These are phyloP conservation scores for Terfezia claveryi DNA, from an alignment of 495 filamentous ascomycete species.

Conservation along the genomic window DNA sequence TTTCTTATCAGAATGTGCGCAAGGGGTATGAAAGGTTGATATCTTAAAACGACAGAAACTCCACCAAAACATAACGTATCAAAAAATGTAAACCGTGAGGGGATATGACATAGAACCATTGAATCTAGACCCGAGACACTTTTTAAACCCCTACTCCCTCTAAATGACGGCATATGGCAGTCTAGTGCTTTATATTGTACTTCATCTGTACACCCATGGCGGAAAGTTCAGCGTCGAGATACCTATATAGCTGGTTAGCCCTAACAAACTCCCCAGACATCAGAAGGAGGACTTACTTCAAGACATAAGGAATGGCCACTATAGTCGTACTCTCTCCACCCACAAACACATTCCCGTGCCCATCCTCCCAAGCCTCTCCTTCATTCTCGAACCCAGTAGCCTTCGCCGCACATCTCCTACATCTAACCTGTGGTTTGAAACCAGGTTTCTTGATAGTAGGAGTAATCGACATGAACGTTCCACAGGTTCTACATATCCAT, in stretches of 20 bases:
- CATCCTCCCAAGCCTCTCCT: conserved; percentile 78
- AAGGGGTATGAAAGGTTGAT: too few relatives aligned
- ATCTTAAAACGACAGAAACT: too few relatives aligned
- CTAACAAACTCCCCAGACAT: not conserved
- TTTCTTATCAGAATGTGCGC: too few relatives aligned
- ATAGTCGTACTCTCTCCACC: conserved; percentile 78
- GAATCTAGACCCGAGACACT: too few relatives aligned
- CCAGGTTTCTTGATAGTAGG: conserved; percentile 45
- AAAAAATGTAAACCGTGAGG: too few relatives aligned
- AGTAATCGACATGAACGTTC: conserved; percentile 66
- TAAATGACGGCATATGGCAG: too few relatives aligned
- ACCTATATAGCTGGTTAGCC: conserved; percentile 3
- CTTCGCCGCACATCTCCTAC: conserved; percentile 54
- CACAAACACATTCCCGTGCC: conserved; percentile 51
- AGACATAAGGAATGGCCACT: conserved; percentile 76
- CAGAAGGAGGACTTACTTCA: conserved; percentile 31
- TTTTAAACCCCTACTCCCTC: too few relatives aligned
- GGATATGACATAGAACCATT: too few relatives aligned
- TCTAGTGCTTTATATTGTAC: conserved; percentile 41
- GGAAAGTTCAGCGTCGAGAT: conserved; percentile 81
- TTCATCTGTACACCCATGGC: conserved; percentile 83
- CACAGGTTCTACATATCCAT: conserved; percentile 74
- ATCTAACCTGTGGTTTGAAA: conserved; percentile 43
- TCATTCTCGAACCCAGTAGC: conserved; percentile 35
- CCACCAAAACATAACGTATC: too few relatives aligned